A percentile compares a stretch with the other conserved stretches of the same genome.
Conservation (phyloP, 768 basidiomycete species). For the Leccinum incarnatum region DNA sequence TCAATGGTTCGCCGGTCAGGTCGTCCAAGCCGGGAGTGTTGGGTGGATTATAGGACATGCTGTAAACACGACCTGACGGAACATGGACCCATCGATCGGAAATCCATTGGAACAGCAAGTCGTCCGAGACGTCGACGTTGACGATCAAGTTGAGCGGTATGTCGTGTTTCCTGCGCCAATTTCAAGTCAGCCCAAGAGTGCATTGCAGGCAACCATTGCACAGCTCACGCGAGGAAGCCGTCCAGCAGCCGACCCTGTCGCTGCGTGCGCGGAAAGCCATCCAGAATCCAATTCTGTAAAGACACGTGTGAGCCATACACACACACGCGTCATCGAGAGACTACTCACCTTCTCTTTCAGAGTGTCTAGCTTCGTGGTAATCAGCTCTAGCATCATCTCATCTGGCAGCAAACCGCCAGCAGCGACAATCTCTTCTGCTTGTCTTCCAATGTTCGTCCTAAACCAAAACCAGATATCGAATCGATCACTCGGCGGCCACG, state of each 20-base stretch:
- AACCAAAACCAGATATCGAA: neutral
- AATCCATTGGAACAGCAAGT: conserved; percentile 77
- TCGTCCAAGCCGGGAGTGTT: conserved; percentile 77
- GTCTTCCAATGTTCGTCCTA: conserved; percentile 66
- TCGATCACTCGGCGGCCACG: neutral
- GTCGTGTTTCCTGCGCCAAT: conserved; percentile 47
- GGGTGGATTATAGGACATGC: conserved; percentile 81
- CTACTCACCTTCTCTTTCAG: conserved; percentile 56
- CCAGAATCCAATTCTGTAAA: conserved; percentile 79
- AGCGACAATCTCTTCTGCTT: conserved; percentile 78
- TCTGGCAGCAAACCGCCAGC: conserved; percentile 74
- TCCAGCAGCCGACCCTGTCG: conserved; percentile 77
- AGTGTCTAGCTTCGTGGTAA: conserved; percentile 64
- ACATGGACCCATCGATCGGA: conserved; percentile 85
- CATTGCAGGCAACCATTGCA: neutral
- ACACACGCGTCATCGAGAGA: conserved; percentile 4
- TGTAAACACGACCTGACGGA: conserved; percentile 85
- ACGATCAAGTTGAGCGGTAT: conserved; percentile 74
- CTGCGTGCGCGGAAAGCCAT: conserved; percentile 88
- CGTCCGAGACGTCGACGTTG: conserved; percentile 81
- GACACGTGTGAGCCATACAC: conserved; percentile 7
- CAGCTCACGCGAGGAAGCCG: conserved; percentile 59
- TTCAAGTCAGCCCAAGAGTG: neutral
- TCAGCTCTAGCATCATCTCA: conserved; percentile 71
- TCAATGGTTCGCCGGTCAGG: conserved; percentile 77